Evolutionary conservation across 208 protist genomes (phyloP), one percentile per base, ranked within the genome.

Genomic region (Strigomonas culicis): DNA sequence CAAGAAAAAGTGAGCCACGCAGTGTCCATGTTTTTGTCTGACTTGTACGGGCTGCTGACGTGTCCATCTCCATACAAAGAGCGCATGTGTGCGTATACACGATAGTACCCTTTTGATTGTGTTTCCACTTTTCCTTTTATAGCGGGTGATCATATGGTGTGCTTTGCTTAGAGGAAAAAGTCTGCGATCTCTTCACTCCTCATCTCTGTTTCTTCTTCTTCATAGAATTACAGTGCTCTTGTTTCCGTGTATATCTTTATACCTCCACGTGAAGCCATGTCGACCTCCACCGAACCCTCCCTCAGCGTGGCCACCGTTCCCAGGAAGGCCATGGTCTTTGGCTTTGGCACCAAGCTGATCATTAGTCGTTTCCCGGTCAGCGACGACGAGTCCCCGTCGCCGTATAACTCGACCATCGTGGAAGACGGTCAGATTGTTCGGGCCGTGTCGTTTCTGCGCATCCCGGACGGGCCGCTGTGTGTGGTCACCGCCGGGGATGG

Each of bases 341-440:
- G 76, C 57, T 82, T 86, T 46, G 71, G 70, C 17, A 70, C 63
- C 11, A 87, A 80, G 51, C 62, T 94, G 34, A 69, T 90, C 50
- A 60, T 92, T 57, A 77, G 68, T 11, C 70, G 77, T 44, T 86
- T 78, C 60, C 75, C 67, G 1, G 32, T 70, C 58, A 63, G 59
- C 27, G 72, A 79, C 21, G 50, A 55, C 3, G 25, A 66, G 13
- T 59, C 70, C 22, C 64, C 65, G 6, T 68, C 69, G 32, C 72
- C 76, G 2, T 63, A 78, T 34, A 79, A 81, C 60, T 77, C 77
- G 4, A 36, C 87, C 36, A 46, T 82, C 7, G 63, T 95, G n/a
- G 77, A 89, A 28, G 89, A 92, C 52, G 76, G 70, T 1, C 89
- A 95, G 60, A 30, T 88, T 2, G 75, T 95, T 10, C 85, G 89